Conservation (phyloP, 2,329 filamentous ascomycete species). For the Microascus cirrosus region DNA sequence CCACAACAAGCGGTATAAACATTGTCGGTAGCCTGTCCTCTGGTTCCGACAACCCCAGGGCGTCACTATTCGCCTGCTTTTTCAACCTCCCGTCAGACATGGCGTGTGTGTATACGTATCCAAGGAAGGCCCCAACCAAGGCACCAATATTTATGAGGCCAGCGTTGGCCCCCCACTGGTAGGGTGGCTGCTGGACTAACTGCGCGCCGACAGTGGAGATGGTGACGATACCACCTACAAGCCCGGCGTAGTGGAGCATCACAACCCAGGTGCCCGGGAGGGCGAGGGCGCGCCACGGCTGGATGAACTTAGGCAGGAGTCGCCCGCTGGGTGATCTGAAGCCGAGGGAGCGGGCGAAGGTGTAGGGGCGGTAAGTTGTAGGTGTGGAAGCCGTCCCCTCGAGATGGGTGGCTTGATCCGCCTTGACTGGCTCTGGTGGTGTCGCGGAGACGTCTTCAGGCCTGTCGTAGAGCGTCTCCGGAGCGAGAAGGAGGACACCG, state of each 20-base stretch:
- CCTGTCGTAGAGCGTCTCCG: conserved; percentile 20
- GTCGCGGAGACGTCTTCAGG: neutral
- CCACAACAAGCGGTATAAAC: conserved; percentile 16
- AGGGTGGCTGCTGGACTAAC: conserved; percentile 69
- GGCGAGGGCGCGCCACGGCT: conserved; percentile 71
- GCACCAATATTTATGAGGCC: conserved; percentile 80
- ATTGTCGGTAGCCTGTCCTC: conserved; percentile 19
- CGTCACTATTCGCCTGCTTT: conserved; percentile 60
- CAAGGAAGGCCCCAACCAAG: conserved; percentile 73
- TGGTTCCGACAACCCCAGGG: conserved; percentile 19
- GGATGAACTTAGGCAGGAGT: conserved; percentile 52
- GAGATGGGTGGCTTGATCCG: conserved; percentile 21
- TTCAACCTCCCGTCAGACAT: conserved; percentile 64
- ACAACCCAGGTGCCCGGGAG: conserved; percentile 81
- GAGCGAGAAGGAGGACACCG: conserved; percentile 17
- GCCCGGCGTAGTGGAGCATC: conserved; percentile 68
- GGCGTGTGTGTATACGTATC: conserved; percentile 61
- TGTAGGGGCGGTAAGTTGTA: conserved; percentile 32
- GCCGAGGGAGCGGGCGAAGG: conserved; percentile 36
- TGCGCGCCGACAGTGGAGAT: conserved; percentile 75
- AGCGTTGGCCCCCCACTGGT: conserved; percentile 74
- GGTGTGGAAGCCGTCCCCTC: conserved; percentile 52
- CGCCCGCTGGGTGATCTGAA: conserved; percentile 70
- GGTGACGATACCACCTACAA: conserved; percentile 94
- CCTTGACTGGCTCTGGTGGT: neutral